phyloP scores from a whole-genome alignment of 352 stramenopile species.

The Phytophthora meadii region DNA sequence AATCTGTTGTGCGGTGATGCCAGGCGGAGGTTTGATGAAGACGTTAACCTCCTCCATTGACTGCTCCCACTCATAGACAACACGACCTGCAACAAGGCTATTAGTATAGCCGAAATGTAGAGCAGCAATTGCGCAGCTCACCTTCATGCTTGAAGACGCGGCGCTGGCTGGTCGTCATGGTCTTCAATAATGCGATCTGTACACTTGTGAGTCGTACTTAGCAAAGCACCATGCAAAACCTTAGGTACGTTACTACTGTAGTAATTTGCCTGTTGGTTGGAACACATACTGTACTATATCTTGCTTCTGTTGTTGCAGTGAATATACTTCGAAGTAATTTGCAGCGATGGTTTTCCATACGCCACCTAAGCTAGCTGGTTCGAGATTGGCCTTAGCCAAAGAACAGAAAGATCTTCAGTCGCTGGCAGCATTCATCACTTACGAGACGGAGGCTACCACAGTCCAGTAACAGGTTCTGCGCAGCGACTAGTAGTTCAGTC shows the following conservation, averaged over 20 bases:
- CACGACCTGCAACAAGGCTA: constrained; percentile 43
- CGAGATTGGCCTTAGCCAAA: constrained; percentile 54
- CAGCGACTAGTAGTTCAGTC: constrained; percentile 56
- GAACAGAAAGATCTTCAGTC: constrained; percentile 80
- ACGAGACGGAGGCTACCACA: constrained; percentile 48
- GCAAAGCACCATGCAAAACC: constrained; percentile 22
- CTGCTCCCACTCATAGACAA: constrained; percentile 98
- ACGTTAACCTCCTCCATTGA: constrained; percentile 95
- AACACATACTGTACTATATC: background rate
- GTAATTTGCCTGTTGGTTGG: no score
- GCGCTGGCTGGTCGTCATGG: constrained; percentile 57
- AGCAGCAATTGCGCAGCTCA: constrained; percentile 17
- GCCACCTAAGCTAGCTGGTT: constrained; percentile 4
- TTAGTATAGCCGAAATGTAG: background rate
- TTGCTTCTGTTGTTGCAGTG: background rate
- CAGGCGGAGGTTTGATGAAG: constrained; percentile 92
- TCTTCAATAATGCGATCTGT: constrained; percentile 12
- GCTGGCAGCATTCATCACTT: constrained; percentile 58
- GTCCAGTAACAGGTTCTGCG: constrained; percentile 77
- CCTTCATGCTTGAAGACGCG: constrained; percentile 78
- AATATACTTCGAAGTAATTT: constrained; percentile 11
- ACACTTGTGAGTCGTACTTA: constrained; percentile 25
- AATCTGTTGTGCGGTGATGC: constrained; percentile 84
- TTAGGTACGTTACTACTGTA: background rate
- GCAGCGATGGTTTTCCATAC: constrained; percentile 12